Percentiles rank a stretch among this genome's conserved stretches.
phyloP scores from a whole-genome alignment of 306 rosid species.

The Quercus rubra region DNA sequence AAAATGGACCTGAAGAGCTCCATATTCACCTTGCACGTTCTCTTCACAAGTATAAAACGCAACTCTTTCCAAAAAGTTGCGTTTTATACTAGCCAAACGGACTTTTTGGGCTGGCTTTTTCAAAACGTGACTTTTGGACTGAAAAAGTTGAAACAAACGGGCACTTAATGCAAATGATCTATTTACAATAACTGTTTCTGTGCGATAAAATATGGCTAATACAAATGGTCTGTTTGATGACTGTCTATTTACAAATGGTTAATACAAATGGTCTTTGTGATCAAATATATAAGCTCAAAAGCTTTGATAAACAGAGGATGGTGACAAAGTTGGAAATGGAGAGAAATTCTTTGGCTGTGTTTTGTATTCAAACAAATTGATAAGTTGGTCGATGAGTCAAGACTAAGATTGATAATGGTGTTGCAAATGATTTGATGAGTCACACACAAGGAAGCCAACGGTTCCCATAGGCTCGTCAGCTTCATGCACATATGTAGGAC shows the following conservation, averaged over 20 bases:
- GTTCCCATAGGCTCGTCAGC: too few relatives aligned
- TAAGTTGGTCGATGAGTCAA: slow-evolving; percentile 39
- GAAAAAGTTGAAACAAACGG: too few relatives aligned
- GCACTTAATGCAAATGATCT: not conserved
- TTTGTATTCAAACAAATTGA: slow-evolving; percentile 33
- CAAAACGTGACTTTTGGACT: too few relatives aligned
- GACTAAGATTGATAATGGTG: slow-evolving; percentile 17
- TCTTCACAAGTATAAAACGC: too few relatives aligned
- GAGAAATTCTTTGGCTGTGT: slow-evolving; percentile 53
- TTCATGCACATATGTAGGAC: too few relatives aligned
- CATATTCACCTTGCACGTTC: too few relatives aligned
- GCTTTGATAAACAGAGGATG: slow-evolving; percentile 56
- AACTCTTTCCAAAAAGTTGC: too few relatives aligned
- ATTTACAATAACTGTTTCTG: not conserved
- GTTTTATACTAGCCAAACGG: too few relatives aligned
- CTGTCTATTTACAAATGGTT: not conserved
- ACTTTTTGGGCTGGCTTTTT: too few relatives aligned
- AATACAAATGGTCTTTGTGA: not conserved
- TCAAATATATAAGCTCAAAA: slow-evolving; percentile 25
- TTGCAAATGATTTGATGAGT: too few relatives aligned
- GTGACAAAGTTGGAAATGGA: slow-evolving; percentile 46
- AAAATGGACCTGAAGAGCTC: too few relatives aligned
- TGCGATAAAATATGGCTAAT: not conserved
- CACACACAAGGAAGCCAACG: too few relatives aligned
- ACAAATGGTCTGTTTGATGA: not conserved